phyloP scores from a whole-genome alignment of 768 basidiomycete species.

The Naganishia randhawae region DNA sequence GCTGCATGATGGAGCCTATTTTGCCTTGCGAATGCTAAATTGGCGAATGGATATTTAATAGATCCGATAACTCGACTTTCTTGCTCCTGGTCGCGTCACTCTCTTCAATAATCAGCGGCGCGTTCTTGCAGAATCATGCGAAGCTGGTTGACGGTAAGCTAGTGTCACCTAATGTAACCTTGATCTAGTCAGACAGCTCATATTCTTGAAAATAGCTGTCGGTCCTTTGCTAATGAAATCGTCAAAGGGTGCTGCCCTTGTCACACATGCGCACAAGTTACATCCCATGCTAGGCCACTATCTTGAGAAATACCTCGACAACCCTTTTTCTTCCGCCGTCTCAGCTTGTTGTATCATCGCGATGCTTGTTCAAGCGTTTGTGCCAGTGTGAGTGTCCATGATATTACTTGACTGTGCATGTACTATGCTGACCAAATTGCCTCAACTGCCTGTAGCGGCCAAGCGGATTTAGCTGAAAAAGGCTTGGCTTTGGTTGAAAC shows the following conservation, averaged over 20 bases:
- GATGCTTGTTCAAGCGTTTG: slow-evolving; percentile 58
- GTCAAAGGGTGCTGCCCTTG: slow-evolving; percentile 22
- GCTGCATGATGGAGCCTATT: neutral
- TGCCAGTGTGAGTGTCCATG: slow-evolving; percentile 60
- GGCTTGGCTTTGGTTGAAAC: slow-evolving; percentile 74
- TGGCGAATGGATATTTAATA: neutral
- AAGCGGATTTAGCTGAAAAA: slow-evolving; percentile 66
- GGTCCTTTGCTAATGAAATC: slow-evolving; percentile 42
- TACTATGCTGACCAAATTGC: neutral
- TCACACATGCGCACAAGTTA: neutral
- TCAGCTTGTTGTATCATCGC: slow-evolving; percentile 57
- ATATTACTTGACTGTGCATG: neutral
- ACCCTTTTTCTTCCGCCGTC: slow-evolving; percentile 71
- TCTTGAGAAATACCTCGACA: slow-evolving; percentile 56
- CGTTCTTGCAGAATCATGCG: slow-evolving; percentile 49
- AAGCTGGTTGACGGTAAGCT: slow-evolving; percentile 51
- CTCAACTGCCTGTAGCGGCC: slow-evolving; percentile 28
- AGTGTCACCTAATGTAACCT: neutral
- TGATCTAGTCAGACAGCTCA: slow-evolving; percentile 11
- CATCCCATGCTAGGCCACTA: slow-evolving; percentile 4
- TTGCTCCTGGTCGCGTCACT: slow-evolving; percentile 37
- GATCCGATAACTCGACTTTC: neutral
- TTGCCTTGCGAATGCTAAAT: neutral
- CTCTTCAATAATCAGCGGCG: slow-evolving; percentile 42
- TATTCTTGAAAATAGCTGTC: slow-evolving; percentile 36